Base-by-base conservation (phyloP, 1,139 yeast genomes). In the Nematodospora anomalae region DNA sequence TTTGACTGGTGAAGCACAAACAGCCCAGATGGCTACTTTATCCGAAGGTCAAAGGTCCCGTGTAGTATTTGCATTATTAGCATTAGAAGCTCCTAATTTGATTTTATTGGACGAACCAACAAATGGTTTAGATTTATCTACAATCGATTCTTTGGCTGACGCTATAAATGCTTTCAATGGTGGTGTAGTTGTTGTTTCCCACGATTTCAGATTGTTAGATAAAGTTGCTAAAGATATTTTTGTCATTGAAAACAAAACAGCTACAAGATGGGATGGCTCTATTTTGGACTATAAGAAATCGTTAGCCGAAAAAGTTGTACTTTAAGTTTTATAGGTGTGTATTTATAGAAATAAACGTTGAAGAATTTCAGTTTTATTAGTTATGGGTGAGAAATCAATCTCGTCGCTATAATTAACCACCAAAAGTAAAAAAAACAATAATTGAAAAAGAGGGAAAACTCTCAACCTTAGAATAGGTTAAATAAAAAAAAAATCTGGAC, bases 31-130 rank as follows among this genome's bases (percentile, higher is more conserved):
- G 97, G 97, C 96, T 49, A 92, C 98, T 15, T 73, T 94, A 50
- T 89, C 97, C 13, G 98, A 92, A 74, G 99, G 99, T 64, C 97
- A 92, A 77, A 85, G 97, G 75, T 89, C 97, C 46, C 84, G 98
- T 71, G 98, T 92, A 50, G 98, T 92, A 43, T 94, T 92, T 59
- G 98, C 98, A 14, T 74, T 92, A 53, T 77, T 92, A 57, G 98
- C 98, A 33, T 77, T 92, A 52, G 97, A 92, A 70, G 75, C 85
- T 49, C 98, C 99, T 58, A 92, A 92, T 70, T 87, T 92, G 68
- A 76, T 92, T 56, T 74, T 92, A 60, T 76, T 92, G 71, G 98
- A 92, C 74, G 98, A 94, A 82, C 98, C 98, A 79, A 92, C 98
- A 53, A 92, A 92, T 78, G 98, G 97, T 78, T 77, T 94, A 67